Evolutionary conservation across 176 grass and related monocot genomes (phyloP).

Genomic region (Avena sativa): DNA sequence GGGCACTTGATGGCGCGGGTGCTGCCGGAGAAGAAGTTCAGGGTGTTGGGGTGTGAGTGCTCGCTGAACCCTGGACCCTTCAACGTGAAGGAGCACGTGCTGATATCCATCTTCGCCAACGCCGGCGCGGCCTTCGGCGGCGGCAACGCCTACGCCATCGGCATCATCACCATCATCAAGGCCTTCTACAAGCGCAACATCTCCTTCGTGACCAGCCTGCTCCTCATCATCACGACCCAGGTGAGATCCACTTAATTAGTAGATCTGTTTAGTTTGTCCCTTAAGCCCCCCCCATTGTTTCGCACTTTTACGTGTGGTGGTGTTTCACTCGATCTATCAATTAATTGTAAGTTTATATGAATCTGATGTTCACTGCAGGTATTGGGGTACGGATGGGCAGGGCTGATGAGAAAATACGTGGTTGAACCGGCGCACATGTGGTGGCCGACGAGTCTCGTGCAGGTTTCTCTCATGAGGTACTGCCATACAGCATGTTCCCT

Average conservation of each 20-base stretch:
- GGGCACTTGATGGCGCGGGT: conserved; percentile 59
- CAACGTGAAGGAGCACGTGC: conserved; percentile 92
- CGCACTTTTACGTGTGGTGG: no score
- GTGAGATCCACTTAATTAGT: background rate
- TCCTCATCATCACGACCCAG: conserved; percentile 77
- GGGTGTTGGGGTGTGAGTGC: conserved; percentile 34
- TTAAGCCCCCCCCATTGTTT: no score
- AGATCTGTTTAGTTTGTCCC: background rate
- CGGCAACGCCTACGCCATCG: conserved; percentile 68
- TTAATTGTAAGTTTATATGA: background rate
- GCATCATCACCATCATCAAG: conserved; percentile 72
- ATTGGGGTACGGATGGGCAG: conserved; percentile 93
- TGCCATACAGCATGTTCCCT: background rate
- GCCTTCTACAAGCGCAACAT: conserved; percentile 70
- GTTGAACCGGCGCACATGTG: conserved; percentile 95
- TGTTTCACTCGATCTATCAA: background rate
- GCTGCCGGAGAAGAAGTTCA: conserved; percentile 55
- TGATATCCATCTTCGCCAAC: conserved; percentile 85
- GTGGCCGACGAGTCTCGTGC: conserved; percentile 78
- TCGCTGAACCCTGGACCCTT: conserved; percentile 73
- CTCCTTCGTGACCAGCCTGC: conserved; percentile 55
- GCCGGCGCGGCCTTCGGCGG: conserved; percentile 68
- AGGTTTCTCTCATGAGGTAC: conserved; percentile 89
- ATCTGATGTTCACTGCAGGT: conserved; percentile 35
- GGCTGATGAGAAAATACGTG: conserved; percentile 92